Evolutionary conservation across 1,139 yeast species (phyloP).

Genomic region (Insectozyma bohioensis): DNA sequence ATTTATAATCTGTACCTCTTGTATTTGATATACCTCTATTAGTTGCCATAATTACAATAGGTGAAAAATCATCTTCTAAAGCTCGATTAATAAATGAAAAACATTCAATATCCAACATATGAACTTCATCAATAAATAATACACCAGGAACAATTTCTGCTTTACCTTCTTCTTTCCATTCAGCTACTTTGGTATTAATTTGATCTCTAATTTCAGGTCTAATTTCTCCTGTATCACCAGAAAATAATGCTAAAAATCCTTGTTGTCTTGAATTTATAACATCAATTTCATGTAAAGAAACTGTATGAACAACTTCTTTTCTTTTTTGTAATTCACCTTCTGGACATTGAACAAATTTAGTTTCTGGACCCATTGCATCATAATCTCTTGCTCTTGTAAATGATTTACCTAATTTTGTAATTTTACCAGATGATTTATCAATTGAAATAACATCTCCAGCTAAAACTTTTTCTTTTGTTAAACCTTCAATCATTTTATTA

Average conservation of each 20-base stretch:
- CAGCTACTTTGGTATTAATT: slow-evolving; percentile 94
- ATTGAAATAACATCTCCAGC: slow-evolving; percentile 98
- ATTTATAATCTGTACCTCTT: slow-evolving; percentile 89
- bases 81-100: slow-evolving; percentile 96
- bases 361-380: slow-evolving; percentile 99
- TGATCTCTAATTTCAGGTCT: slow-evolving; percentile 95
- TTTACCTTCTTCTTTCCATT: slow-evolving; percentile 99
- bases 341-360: slow-evolving; percentile 96
- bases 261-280: slow-evolving; percentile 97
- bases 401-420: slow-evolving; percentile 91
- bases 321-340: slow-evolving; percentile 98
- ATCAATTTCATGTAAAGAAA: slow-evolving; percentile 94
- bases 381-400: slow-evolving; percentile 96
- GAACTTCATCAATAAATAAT: slow-evolving; percentile 95
- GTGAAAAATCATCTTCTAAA: slow-evolving; percentile 93
- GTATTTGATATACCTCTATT: slow-evolving; percentile 92
- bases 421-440: slow-evolving; percentile 94
- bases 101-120: slow-evolving; percentile 97
- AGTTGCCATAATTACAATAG: slow-evolving; percentile 98
- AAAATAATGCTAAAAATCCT: slow-evolving; percentile 92
- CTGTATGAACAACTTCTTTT: slow-evolving; percentile 94
- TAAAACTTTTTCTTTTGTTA: slow-evolving; percentile 90
- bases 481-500: slow-evolving; percentile 94
- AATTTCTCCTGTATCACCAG: slow-evolving; percentile 98
- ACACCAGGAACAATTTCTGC: slow-evolving; percentile 99